phyloP scores from a whole-genome alignment of 805 yeast species.

The Candida patagonica region DNA sequence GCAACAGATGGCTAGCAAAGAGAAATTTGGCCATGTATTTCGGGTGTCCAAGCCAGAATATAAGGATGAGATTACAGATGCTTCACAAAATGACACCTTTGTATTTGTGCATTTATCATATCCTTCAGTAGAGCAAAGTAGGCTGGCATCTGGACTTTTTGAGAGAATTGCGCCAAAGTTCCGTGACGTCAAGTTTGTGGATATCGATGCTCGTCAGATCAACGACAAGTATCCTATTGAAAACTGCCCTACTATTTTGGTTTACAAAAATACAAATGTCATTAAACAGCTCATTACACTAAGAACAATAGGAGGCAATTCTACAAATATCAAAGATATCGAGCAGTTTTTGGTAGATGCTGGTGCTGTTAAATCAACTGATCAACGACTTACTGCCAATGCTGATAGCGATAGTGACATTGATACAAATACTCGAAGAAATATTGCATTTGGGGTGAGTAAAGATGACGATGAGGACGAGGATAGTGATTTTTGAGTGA shows the following conservation, averaged over 20 bases:
- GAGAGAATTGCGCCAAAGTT: constrained; percentile 52
- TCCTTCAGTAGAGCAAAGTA: constrained; percentile 54
- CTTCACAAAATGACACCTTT: constrained; percentile 46
- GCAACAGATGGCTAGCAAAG: constrained; percentile 43
- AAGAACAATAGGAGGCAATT: constrained; percentile 75
- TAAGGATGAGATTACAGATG: constrained; percentile 73
- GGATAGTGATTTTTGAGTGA: constrained; percentile 1
- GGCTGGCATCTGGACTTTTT: constrained; percentile 56
- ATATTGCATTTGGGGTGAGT: neutral
- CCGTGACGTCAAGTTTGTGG: constrained; percentile 81
- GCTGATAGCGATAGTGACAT: constrained; percentile 32
- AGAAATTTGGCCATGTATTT: constrained; percentile 63
- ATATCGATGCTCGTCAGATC: constrained; percentile 84
- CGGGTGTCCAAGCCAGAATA: constrained; percentile 86
- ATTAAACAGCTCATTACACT: constrained; percentile 74
- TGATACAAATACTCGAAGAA: neutral
- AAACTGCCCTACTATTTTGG: constrained; percentile 83
- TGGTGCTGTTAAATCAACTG: constrained; percentile 57
- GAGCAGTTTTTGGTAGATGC: constrained; percentile 62
- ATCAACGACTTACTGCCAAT: constrained; percentile 50
- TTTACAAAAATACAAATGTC: constrained; percentile 72
- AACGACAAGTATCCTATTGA: constrained; percentile 85
- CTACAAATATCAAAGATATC: constrained; percentile 57
- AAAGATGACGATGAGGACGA: constrained; percentile 4
- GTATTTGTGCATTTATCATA: constrained; percentile 75